Evolutionary conservation across 495 filamentous ascomycete genomes (phyloP).

Genomic region (Annulohypoxylon maeteangense): DNA sequence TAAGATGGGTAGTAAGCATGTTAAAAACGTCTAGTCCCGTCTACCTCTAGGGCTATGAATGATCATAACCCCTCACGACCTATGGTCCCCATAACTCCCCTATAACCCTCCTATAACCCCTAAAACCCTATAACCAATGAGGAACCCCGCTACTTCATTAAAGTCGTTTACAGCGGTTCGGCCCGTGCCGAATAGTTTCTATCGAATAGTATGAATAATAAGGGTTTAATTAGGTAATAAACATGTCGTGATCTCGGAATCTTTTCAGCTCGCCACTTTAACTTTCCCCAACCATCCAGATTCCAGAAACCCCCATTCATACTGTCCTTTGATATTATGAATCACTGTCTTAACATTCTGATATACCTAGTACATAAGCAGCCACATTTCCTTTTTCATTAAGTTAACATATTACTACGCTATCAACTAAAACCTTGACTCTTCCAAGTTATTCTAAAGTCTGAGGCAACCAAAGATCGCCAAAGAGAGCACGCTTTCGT

Average conservation of each 20-base stretch:
- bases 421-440: background rate
- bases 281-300: background rate
- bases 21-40: no score
- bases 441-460: background rate
- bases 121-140: background rate
- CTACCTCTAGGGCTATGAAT: no score
- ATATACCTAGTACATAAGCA: background rate
- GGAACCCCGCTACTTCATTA: background rate
- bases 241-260: slow-evolving; percentile 18
- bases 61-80: no score
- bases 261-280: background rate
- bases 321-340: background rate
- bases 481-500: background rate
- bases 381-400: background rate
- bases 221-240: slow-evolving; percentile 13
- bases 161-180: background rate
- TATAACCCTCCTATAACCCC: no score
- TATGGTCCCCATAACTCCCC: no score
- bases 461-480: background rate
- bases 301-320: no score
- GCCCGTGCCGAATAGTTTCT: background rate
- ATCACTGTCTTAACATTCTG: background rate
- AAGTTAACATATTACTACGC: background rate
- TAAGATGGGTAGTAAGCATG: background rate
- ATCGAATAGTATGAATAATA: slow-evolving; percentile 42